A percentile compares a stretch with the other conserved stretches of the same genome.
These are phyloP conservation scores for Paxillus involutus DNA, from an alignment of 768 basidiomycete species.

Conservation along the genomic window DNA sequence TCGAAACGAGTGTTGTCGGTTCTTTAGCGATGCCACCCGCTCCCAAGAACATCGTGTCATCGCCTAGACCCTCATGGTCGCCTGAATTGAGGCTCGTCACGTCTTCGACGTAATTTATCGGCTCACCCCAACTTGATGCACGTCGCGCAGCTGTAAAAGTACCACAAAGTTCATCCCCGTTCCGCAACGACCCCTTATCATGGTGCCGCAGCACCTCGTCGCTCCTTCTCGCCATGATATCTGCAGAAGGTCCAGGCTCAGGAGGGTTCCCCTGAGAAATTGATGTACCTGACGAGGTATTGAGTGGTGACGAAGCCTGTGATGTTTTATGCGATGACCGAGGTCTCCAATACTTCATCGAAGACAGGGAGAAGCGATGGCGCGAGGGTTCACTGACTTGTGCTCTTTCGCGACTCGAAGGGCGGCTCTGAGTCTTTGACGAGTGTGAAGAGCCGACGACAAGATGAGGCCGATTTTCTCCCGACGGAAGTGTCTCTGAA, in stretches of 20 bases:
- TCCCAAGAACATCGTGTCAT: constrained; percentile 53
- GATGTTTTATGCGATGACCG: constrained; percentile 22
- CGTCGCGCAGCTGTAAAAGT: constrained; percentile 47
- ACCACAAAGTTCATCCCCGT: constrained; percentile 26
- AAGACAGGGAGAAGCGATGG: constrained; percentile 32
- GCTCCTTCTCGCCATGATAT: constrained; percentile 35
- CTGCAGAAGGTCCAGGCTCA: constrained; percentile 16
- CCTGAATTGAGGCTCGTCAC: constrained; percentile 45
- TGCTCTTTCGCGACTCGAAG: constrained; percentile 23
- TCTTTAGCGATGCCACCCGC: constrained; percentile 43
- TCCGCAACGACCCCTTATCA: constrained; percentile 26
- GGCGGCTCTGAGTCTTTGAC: constrained; percentile 24
- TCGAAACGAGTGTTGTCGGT: constrained; percentile 31
- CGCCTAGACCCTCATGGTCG: constrained; percentile 46
- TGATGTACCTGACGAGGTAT: constrained; percentile 33
- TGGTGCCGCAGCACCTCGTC: constrained; percentile 43
- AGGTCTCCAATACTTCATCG: constrained; percentile 23
- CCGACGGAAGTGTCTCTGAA: constrained; percentile 32
- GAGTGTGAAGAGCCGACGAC: constrained; percentile 15
- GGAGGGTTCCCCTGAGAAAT: constrained; percentile 22
- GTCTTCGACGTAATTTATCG: constrained; percentile 41
- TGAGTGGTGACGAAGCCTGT: constrained; percentile 29
- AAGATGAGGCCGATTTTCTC: constrained; percentile 11
- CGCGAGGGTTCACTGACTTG: constrained; percentile 18
- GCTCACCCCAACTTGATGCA: constrained; percentile 66